Percentiles rank a stretch among this genome's conserved stretches.
phyloP scores from a whole-genome alignment of 2,329 filamentous ascomycete genomes.

The Colletotrichum sp. region DNA sequence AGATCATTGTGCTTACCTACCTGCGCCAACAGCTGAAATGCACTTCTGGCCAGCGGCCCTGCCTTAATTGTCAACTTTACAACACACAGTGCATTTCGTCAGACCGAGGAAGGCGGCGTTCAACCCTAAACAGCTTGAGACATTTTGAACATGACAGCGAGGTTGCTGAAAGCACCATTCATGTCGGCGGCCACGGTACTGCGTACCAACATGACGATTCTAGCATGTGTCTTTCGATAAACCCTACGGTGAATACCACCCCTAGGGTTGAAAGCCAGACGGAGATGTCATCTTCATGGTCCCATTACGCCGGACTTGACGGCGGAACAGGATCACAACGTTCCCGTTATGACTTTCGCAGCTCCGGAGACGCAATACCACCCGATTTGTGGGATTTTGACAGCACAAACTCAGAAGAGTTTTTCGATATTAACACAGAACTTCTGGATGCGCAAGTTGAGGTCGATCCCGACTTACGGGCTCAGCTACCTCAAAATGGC shows the following conservation, averaged over 20 bases:
- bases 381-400: not conserved
- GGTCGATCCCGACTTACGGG: fast-evolving
- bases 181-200: not conserved
- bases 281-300: fast-evolving
- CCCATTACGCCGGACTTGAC: not conserved
- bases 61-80: not conserved
- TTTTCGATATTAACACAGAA: not conserved
- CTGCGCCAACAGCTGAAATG: not conserved
- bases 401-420: not conserved
- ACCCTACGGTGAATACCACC: fast-evolving
- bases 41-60: not conserved
- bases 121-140: not conserved
- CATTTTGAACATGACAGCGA: not conserved
- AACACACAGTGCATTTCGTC: not conserved
- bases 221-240: not conserved
- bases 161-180: not conserved
- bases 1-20: not conserved
- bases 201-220: not conserved
- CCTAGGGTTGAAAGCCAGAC: fast-evolving
- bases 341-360: not conserved
- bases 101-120: not conserved
- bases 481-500: not conserved
- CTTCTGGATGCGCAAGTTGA: not conserved
- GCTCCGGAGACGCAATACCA: not conserved
- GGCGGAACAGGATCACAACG: not conserved